Conservation (phyloP, 2,329 filamentous ascomycete genomes). For the Thelonectria rubi region DNA sequence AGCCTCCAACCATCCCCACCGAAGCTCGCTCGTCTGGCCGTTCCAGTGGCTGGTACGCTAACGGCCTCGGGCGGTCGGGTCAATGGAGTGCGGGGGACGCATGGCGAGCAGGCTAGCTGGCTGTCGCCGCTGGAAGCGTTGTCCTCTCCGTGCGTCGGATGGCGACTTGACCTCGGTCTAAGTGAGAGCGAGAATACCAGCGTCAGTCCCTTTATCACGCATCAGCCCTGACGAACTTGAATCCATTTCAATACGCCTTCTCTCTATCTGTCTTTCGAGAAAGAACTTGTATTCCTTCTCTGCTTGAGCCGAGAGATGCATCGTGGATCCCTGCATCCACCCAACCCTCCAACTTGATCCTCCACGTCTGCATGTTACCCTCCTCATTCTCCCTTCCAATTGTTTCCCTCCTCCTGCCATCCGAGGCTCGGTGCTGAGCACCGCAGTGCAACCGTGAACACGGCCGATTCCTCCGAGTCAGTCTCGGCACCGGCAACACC, state of each 20-base stretch:
- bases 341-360: background rate
- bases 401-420: background rate
- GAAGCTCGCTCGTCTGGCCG: background rate
- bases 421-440: background rate
- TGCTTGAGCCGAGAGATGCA: background rate
- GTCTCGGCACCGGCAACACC: background rate
- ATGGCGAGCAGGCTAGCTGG: no score
- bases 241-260: slow-evolving; percentile 6
- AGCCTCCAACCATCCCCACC: background rate
- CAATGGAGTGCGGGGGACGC: slow-evolving; percentile 37
- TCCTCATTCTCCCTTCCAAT: background rate
- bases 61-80: slow-evolving; percentile 39
- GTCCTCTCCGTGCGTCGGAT: background rate
- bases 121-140: no score
- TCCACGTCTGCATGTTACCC: background rate
- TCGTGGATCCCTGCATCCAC: slow-evolving; percentile 4
- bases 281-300: background rate
- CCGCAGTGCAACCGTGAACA: slow-evolving; percentile 17
- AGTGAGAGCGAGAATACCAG: background rate
- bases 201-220: background rate
- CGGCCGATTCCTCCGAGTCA: background rate
- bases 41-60: slow-evolving; percentile 7
- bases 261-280: slow-evolving; percentile 12
- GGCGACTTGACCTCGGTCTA: slow-evolving; percentile 26
- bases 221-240: background rate